Evolutionary conservation across 164 flowering plant species (phyloP).

Genomic region (Nymphaea colorata): DNA sequence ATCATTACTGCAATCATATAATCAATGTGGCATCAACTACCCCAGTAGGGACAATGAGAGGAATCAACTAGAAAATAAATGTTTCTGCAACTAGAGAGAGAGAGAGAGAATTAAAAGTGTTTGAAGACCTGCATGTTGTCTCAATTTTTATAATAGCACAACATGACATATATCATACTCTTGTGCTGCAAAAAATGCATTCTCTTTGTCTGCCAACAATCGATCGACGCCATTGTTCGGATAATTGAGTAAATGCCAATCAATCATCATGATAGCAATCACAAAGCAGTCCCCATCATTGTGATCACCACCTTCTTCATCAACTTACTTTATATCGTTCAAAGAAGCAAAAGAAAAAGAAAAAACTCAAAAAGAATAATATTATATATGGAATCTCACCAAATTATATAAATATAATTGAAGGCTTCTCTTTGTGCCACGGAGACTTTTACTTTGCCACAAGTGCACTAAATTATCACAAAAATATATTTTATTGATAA

Average conservation of each 20-base stretch:
- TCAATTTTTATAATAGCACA: no score
- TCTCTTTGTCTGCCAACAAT: no score
- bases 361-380: no score
- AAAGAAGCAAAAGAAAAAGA: neutral
- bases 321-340: neutral
- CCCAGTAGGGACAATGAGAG: neutral
- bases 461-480: neutral
- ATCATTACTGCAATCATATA: neutral
- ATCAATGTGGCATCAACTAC: neutral
- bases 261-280: neutral
- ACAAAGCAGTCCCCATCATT: neutral
- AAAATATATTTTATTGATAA: neutral
- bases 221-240: neutral
- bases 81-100: neutral
- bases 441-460: neutral
- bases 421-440: neutral
- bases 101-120: neutral
- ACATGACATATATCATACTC: no score
- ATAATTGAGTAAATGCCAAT: neutral
- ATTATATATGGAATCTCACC: neutral
- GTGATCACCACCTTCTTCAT: neutral
- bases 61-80: neutral
- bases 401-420: no score
- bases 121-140: neutral
- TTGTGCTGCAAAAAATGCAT: no score